Conservation (phyloP, 2,329 filamentous ascomycete species). For the Aspergillus sojae region DNA sequence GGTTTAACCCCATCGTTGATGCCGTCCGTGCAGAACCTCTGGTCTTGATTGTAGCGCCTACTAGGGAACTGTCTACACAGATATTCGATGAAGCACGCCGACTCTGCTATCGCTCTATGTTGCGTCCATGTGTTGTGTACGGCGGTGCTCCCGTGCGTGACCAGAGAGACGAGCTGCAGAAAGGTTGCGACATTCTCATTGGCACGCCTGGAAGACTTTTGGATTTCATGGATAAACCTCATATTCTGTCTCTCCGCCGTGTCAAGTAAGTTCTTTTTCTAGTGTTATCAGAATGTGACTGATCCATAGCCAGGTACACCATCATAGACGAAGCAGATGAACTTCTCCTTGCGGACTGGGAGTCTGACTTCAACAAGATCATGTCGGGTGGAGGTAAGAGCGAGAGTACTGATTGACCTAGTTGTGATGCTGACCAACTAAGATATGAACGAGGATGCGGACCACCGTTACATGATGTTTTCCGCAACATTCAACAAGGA, state of each 20-base stretch:
- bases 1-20: slow-evolving; percentile 55
- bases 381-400: slow-evolving; percentile 77
- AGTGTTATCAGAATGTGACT: not conserved
- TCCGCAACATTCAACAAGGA: slow-evolving; percentile 89
- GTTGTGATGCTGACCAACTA: slow-evolving; percentile 13
- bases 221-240: slow-evolving; percentile 76
- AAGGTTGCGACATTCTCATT: slow-evolving; percentile 87
- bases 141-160: slow-evolving; percentile 74
- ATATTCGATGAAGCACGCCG: slow-evolving; percentile 94
- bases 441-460: slow-evolving; percentile 75
- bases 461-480: slow-evolving; percentile 77
- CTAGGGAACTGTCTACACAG: slow-evolving; percentile 86
- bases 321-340: slow-evolving; percentile 96
- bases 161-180: slow-evolving; percentile 72
- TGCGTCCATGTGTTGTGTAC: slow-evolving; percentile 87
- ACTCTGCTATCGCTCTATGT: slow-evolving; percentile 91
- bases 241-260: slow-evolving; percentile 71
- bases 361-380: slow-evolving; percentile 72
- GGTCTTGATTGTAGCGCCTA: slow-evolving; percentile 82
- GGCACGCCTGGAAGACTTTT: slow-evolving; percentile 83
- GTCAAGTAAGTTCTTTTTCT: slow-evolving; percentile 60
- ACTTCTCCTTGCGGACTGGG: slow-evolving; percentile 80
- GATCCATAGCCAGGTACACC: slow-evolving; percentile 52
- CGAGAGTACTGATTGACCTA: not conserved
- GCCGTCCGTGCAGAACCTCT: slow-evolving; percentile 78